phyloP scores from a whole-genome alignment of 2,329 filamentous ascomycete genomes.

The Cryphonectria japonica region DNA sequence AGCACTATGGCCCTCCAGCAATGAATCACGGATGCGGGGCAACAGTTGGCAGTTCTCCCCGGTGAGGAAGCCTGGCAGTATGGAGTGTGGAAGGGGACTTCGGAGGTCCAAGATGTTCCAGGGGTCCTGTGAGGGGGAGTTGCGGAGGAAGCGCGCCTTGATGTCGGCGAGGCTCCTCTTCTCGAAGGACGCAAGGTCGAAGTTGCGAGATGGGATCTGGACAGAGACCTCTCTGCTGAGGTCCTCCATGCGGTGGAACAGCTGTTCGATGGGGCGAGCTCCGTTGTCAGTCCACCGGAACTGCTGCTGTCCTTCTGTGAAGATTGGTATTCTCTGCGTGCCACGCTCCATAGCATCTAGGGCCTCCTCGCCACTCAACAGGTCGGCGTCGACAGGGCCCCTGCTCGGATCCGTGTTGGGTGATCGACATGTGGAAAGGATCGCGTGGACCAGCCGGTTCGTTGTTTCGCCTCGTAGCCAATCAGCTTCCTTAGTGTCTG shows the following conservation, averaged over 20 bases:
- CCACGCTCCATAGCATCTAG: conserved; percentile 21
- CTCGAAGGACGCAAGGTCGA: conserved; percentile 34
- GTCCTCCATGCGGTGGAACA: conserved; percentile 37
- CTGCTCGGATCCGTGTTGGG: conserved; percentile 27
- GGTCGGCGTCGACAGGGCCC: conserved; percentile 26
- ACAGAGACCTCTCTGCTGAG: conserved; percentile 35
- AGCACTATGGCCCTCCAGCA: conserved; percentile 44
- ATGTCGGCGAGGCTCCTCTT: conserved; percentile 32
- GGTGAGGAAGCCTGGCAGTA: conserved; percentile 35
- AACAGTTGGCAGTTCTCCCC: conserved; percentile 38
- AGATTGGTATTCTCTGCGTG: conserved; percentile 30
- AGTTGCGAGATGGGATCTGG: conserved; percentile 36
- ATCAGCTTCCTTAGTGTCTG: conserved; percentile 27
- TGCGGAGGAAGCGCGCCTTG: conserved; percentile 32
- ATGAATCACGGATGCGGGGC: conserved; percentile 35
- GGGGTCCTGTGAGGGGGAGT: conserved; percentile 30
- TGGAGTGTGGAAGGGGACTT: conserved; percentile 34
- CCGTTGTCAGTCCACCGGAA: conserved; percentile 33
- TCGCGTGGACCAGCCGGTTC: conserved; percentile 27
- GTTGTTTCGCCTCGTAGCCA: conserved; percentile 28
- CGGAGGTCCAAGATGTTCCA: conserved; percentile 39
- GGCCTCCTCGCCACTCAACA: conserved; percentile 25
- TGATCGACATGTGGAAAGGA: conserved; percentile 26
- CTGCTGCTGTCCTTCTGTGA: conserved; percentile 35
- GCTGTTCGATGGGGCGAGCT: conserved; percentile 34